phyloP scores from a whole-genome alignment of 108 stramenopile genomes.

The Stephanodiscus triporus region DNA sequence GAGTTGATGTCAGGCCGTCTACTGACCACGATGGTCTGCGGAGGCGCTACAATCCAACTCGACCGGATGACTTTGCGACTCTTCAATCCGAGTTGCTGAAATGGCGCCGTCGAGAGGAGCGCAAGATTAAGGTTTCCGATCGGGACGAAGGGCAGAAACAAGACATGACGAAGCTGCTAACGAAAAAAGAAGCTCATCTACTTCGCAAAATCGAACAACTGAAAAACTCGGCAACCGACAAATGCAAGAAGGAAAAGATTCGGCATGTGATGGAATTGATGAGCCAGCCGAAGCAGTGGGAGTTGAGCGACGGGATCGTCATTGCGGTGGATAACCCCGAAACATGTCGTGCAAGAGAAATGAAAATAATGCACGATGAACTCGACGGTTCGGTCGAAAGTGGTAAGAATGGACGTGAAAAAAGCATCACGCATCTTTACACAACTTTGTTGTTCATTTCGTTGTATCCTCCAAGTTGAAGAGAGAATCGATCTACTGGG shows the following conservation, averaged over 20 bases:
- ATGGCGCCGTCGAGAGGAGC: conserved; percentile 41
- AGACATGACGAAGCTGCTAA: conserved; percentile 15
- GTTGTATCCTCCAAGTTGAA: conserved; percentile 1
- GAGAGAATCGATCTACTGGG: conserved; percentile 27
- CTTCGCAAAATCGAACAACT: conserved; percentile 35
- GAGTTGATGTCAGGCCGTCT: neutral
- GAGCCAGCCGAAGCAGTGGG: conserved; percentile 29
- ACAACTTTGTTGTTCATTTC: neutral
- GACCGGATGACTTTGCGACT: conserved; percentile 31
- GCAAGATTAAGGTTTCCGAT: conserved; percentile 23
- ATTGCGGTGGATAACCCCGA: conserved; percentile 31
- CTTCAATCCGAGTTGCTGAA: conserved; percentile 31
- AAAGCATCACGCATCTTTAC: neutral
- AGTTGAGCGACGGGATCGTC: conserved; percentile 11
- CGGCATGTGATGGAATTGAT: conserved; percentile 22
- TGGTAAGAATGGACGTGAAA: conserved; percentile 13
- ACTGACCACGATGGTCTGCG: conserved; percentile 23
- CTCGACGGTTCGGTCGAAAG: conserved; percentile 16
- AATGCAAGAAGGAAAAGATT: conserved; percentile 9
- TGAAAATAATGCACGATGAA: conserved; percentile 32
- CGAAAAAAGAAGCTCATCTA: conserved; percentile 27
- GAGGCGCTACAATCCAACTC: conserved; percentile 29
- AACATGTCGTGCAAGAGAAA: conserved; percentile 31
- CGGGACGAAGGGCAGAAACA: conserved; percentile 20
- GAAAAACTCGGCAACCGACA: conserved; percentile 14